These are phyloP conservation scores for Malus sylvestris DNA, from an alignment of 306 rosid genomes.

Conservation along the genomic window DNA sequence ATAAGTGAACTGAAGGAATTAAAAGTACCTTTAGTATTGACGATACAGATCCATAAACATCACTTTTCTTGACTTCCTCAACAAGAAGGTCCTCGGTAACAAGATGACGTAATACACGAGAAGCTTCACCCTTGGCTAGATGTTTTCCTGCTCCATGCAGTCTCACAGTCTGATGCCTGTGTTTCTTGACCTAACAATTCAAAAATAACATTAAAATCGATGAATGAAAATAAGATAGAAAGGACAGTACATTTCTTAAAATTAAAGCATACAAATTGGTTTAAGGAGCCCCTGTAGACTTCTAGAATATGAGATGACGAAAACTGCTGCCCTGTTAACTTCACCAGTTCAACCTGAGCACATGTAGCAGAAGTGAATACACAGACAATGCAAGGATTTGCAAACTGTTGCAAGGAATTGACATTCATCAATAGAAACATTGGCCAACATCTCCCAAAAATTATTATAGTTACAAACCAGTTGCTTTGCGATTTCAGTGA, in stretches of 20 bases:
- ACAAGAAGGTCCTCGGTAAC: conserved; percentile 64
- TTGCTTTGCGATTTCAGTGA: conserved; percentile 74
- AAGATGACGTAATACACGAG: conserved; percentile 82
- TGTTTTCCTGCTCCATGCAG: conserved; percentile 91
- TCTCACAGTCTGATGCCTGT: conserved; percentile 60
- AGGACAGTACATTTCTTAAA: conserved; percentile 7
- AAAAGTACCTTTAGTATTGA: conserved; percentile 70
- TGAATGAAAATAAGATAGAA: conserved; percentile 6
- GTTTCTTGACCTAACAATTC: conserved; percentile 66
- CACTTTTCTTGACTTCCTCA: conserved; percentile 95
- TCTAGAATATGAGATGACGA: conserved; percentile 87
- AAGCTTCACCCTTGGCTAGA: conserved; percentile 85
- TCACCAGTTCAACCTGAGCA: conserved; percentile 77
- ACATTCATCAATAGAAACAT: conserved; percentile 6
- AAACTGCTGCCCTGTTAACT: conserved; percentile 63
- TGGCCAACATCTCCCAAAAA: background rate
- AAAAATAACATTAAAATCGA: conserved; percentile 15
- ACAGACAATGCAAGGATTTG: conserved; percentile 5
- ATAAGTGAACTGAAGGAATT: conserved; percentile 1
- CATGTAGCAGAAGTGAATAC: conserved; percentile 19
- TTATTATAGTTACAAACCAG: conserved; percentile 49
- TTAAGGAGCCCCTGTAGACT: conserved; percentile 88
- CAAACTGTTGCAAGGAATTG: background rate
- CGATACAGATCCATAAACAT: conserved; percentile 83
- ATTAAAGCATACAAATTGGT: conserved; percentile 59